Evolutionary conservation across 2,329 filamentous ascomycete species (phyloP), one percentile per base, ranked within the genome.

Genomic region (Diaporthe batatas): DNA sequence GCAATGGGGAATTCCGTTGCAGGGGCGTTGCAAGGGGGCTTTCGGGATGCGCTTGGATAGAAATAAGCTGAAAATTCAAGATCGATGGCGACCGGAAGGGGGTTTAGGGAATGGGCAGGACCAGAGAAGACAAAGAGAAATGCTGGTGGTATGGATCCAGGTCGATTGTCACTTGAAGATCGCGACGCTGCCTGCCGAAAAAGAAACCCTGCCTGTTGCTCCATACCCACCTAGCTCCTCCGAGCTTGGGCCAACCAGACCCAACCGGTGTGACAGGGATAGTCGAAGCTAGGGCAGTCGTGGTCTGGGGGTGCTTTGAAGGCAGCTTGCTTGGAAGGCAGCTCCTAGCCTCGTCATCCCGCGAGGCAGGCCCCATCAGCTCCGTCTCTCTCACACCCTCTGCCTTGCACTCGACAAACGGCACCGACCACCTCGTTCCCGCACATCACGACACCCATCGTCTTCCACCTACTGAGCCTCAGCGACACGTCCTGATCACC

Each of bases 261-360:
- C 62, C 62, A 67, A 29, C 62, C 39, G 12, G 25, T 21, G 47
- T 11, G 68, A 70, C 68, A 70, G 55, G 68, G 68, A 49, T 42
- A 55, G 49, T 49, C 47, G 34, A 12, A 39, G 36, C 36, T 11
- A 36, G 34, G 34, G 34, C 34, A 36, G 12, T 36, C 23, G 75
- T 75, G 74, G 70, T 73, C 70, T 54, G 25, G 36, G 64, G 32
- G 44, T n/a, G 44, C 11, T 49, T 67, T 32, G 58, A 42, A 71
- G 67, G 68, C 71, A 39, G 36, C 39, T 42, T 71, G 71, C 67
- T 71, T 71, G 65, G 71, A 77, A 87, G 85, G 85, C 85, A 86
- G 84, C 85, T 84, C 83, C 81, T 83, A 86, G 86, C 86, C 85
- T 88, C 86, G 86, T 88, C 86, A 88, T 86, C 73, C 86, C 84